A percentile compares a stretch with the other conserved stretches of the same genome.
Conservation (phyloP, 1,284 basidiomycete species). For the Fomes fomentarius region DNA sequence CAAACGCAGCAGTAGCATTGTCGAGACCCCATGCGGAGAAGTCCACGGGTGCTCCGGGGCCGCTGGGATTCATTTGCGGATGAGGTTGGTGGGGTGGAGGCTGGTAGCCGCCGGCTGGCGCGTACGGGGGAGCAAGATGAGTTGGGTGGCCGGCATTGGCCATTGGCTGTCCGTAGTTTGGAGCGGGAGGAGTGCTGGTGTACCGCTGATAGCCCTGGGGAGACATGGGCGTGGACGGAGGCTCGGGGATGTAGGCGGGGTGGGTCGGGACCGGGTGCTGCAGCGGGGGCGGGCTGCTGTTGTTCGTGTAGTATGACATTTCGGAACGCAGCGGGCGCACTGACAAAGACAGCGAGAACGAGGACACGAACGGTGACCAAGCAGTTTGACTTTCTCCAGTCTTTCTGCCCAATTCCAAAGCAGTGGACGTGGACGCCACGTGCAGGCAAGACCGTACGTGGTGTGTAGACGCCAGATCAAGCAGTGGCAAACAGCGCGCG, state of each 20-base stretch:
- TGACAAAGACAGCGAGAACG: not conserved
- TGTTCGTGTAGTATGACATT: slow-evolving; percentile 49
- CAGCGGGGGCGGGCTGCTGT: slow-evolving; percentile 77
- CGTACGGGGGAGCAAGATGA: slow-evolving; percentile 35
- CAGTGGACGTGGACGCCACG: no score
- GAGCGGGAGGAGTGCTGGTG: slow-evolving; percentile 56
- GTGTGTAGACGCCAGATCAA: no score
- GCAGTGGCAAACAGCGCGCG: no score
- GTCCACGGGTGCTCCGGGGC: slow-evolving; percentile 46
- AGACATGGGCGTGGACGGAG: slow-evolving; percentile 79
- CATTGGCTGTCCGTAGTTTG: slow-evolving; percentile 40
- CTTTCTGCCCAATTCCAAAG: no score
- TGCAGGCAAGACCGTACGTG: no score
- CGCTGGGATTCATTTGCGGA: slow-evolving; percentile 30
- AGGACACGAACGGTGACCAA: no score
- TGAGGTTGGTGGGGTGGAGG: slow-evolving; percentile 35
- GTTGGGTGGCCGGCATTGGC: slow-evolving; percentile 30
- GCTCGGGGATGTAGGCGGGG: slow-evolving; percentile 88
- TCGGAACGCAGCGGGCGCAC: no score
- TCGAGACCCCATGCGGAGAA: slow-evolving; percentile 85
- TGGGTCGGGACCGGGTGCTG: slow-evolving; percentile 91
- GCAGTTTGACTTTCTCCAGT: no score
- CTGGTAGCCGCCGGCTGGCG: slow-evolving; percentile 30
- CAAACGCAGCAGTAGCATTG: slow-evolving; percentile 94
- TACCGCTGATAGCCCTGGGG: slow-evolving; percentile 79